A percentile compares a stretch with the other conserved stretches of the same genome.
These are phyloP conservation scores for Calonectria henricotiae DNA, from an alignment of 2,329 filamentous ascomycete genomes.

Conservation along the genomic window DNA sequence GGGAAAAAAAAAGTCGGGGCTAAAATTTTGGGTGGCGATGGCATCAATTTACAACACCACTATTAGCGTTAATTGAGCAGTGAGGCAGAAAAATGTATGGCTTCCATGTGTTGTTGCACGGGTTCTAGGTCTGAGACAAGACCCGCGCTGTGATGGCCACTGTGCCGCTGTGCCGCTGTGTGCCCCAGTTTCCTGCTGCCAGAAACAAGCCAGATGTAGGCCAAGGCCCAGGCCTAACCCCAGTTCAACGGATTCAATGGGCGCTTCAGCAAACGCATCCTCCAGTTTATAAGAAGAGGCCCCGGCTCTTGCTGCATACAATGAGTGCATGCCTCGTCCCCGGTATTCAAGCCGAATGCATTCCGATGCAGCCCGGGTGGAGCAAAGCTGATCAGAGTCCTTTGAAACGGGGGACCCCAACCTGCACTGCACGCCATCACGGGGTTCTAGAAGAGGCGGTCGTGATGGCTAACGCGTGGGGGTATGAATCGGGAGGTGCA, in stretches of 20 bases:
- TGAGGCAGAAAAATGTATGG: background rate
- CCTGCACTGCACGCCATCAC: slow-evolving; percentile 34
- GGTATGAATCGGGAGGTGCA: slow-evolving; percentile 4
- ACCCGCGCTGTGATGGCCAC: slow-evolving; percentile 10
- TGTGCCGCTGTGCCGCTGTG: slow-evolving; percentile 6
- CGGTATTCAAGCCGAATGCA: slow-evolving; percentile 3
- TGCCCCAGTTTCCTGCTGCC: slow-evolving; percentile 17
- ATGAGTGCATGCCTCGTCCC: slow-evolving; percentile 5
- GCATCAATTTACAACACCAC: slow-evolving; percentile 14
- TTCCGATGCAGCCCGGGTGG: slow-evolving; percentile 27
- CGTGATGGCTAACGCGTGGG: slow-evolving; percentile 19
- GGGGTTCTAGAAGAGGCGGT: slow-evolving; percentile 6
- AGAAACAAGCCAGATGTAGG: slow-evolving; percentile 7
- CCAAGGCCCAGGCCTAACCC: background rate
- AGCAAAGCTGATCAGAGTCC: slow-evolving; percentile 1
- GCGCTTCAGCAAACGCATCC: background rate
- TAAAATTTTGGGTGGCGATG: background rate
- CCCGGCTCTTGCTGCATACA: slow-evolving; percentile 26
- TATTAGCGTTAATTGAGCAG: background rate
- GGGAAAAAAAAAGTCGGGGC: background rate
- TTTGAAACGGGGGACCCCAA: slow-evolving; percentile 24
- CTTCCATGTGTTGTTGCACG: slow-evolving; percentile 7
- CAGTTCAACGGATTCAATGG: background rate
- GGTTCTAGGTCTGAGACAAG: slow-evolving; percentile 3
- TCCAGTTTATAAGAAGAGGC: background rate